Evolutionary conservation across 441 rosid genomes (phyloP), one percentile per base, ranked within the genome.

Genomic region (Aquilaria agallochum): DNA sequence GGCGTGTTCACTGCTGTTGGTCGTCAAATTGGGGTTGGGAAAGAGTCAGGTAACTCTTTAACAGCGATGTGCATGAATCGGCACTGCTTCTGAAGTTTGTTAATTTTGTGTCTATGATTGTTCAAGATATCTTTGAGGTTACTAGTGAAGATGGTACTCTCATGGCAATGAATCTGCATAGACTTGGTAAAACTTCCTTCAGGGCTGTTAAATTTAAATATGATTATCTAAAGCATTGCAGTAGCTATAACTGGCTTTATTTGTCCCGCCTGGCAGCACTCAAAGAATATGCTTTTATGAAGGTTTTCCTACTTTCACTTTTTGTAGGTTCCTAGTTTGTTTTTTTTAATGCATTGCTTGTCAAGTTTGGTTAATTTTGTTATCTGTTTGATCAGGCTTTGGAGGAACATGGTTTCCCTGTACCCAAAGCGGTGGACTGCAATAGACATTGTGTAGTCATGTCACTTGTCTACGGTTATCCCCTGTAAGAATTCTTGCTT

Each of bases 121-220:
- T 65, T 71, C 63, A 67, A 84, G 97, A 95, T 70, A 94, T 95
- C 56, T 92, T 86, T 74, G 99, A 95, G 89, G 99, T 91, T 59
- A 81, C 85, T 51, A 71, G 68, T 1, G 97, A 91, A 73, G 97
- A 89, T 68, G 96, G 97, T 62, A 86, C 94, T 45, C 65, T 89
- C 56, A 66, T 91, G 72, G 97, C 88, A 0, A 91, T 91, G 85
- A 95, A 95, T 85, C 70, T 95, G 81, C 99, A 95, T 55, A 82
- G 97, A 65, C 91, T 95, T 34, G 98, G 98, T 33, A 84, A 97
- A 81, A 80, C 82, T 62, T 95, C 99, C 64, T 95, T 92, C 68
- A 83, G 97, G 79, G 99, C 97, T 58, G 98, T 95, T 55, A 95
- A 95, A 71, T 80, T 95, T 63, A 95, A 95, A 86, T 94, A 97